Percentiles rank a stretch among this genome's conserved stretches.
These are phyloP conservation scores for Casuarina glauca DNA, from an alignment of 306 rosid genomes.

Conservation along the genomic window DNA sequence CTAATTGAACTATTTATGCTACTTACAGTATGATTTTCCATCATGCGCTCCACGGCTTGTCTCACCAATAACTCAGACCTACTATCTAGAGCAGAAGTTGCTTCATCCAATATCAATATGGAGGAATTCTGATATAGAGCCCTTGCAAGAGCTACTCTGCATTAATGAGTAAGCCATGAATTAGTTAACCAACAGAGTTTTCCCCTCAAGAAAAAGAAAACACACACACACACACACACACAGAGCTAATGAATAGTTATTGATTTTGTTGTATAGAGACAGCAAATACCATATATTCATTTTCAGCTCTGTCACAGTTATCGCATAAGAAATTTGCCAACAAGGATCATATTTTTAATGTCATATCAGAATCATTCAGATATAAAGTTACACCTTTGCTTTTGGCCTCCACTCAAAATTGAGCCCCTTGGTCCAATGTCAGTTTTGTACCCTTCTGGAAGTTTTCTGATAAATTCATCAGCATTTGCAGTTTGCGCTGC, in stretches of 20 bases:
- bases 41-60: constrained; percentile 71
- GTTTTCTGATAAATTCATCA: constrained; percentile 69
- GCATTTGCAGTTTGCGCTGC: constrained; percentile 83
- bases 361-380: constrained; percentile 15
- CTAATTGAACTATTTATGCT: constrained; percentile 18
- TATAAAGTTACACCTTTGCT: constrained; percentile 64
- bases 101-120: constrained; percentile 80
- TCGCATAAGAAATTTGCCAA: background rate
- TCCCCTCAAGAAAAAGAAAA: background rate
- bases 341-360: background rate
- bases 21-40: constrained; percentile 80
- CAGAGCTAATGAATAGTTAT: constrained; percentile 3
- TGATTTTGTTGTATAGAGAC: constrained; percentile 8
- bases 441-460: constrained; percentile 76
- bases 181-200: constrained; percentile 9
- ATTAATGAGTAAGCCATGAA: constrained; percentile 25
- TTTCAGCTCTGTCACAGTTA: constrained; percentile 11
- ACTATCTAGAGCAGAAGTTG: constrained; percentile 88
- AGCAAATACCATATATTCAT: background rate
- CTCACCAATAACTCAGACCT: constrained; percentile 72
- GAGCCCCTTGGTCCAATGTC: constrained; percentile 90
- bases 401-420: constrained; percentile 88
- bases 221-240: background rate
- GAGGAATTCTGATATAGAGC: constrained; percentile 80
- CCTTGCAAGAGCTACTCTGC: constrained; percentile 85